Base-by-base conservation (phyloP, 306 rosid genomes). In the Arachis hypogaea region DNA sequence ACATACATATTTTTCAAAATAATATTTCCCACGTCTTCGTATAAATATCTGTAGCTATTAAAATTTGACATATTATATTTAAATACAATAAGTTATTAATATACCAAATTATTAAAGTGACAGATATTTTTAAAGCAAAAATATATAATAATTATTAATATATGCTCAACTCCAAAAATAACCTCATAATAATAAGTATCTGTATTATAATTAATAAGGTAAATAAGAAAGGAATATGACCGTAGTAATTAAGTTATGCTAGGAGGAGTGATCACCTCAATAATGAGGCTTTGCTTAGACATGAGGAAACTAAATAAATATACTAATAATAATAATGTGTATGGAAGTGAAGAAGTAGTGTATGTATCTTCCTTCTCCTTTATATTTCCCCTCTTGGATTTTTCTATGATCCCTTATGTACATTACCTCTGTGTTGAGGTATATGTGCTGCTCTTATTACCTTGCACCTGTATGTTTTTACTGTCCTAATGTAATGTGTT, bases 251-350 rank as follows among this genome's bases (percentile, higher is more conserved):
- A 68, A 70, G 82, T 58, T 1, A 22, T 22, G 22, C 22, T 22
- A 22, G 74, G 73, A 66, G 83, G 63, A 71, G 75, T 68, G 83
- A 47, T 80, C 76, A 63, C 81, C 51, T 69, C 77, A 56, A 47
- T 47, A 47, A 47, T 22, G 1, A 22, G 77, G 71, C 47, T 45
- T 80, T 82, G 77, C 85, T 82, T 67, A 28, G 72, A 64, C 59
- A 12, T 52, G 71, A 54, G 74, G 85, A 55, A 70, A 81, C 64
- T 22, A 22, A 1, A 22, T 22, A 22, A 22, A 22, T 22, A 22
- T 22, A 22, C 22, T 22, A 22, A 22, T 0, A 22, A 22, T 22
- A 22, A 61, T 9, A 40, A 73, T 72, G 30, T 73, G 79, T 71
- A 72, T 73, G 59, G 18, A 49, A 41, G 51, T 69, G 73, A 22